These are phyloP conservation scores for Flaveria ramosissima DNA, from an alignment of 129 eudicot genomes.

Conservation along the genomic window DNA sequence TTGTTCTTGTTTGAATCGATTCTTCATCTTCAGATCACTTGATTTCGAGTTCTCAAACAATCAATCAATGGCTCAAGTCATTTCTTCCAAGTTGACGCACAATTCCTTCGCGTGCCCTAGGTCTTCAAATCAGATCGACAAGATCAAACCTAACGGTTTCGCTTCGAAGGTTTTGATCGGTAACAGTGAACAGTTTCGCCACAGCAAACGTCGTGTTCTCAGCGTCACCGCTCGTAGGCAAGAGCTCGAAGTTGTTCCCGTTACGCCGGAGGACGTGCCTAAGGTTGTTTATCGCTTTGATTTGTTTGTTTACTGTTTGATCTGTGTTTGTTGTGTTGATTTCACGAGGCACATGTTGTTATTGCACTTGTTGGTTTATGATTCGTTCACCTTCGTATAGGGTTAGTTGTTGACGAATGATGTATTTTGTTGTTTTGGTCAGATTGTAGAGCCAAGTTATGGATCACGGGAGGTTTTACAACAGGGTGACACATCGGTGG, in stretches of 20 bases:
- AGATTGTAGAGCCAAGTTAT: slow-evolving; percentile 55
- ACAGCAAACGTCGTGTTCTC: slow-evolving; percentile 25
- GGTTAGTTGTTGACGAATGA: slow-evolving; percentile 5
- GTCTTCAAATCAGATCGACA: slow-evolving; percentile 42
- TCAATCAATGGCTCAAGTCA: slow-evolving; percentile 66
- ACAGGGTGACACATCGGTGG: slow-evolving; percentile 50
- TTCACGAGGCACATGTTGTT: neutral
- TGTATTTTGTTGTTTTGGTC: slow-evolving; percentile 14
- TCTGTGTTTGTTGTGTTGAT: slow-evolving; percentile 16
- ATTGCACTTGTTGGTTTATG: neutral
- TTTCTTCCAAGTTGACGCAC: slow-evolving; percentile 51
- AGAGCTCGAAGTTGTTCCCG: slow-evolving; percentile 62
- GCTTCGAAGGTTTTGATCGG: slow-evolving; percentile 36
- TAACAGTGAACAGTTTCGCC: slow-evolving; percentile 26
- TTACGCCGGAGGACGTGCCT: slow-evolving; percentile 68
- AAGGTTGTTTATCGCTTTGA: slow-evolving; percentile 40
- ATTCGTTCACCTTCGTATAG: neutral
- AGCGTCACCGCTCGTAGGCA: slow-evolving; percentile 49
- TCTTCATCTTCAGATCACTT: neutral
- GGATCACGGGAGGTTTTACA: slow-evolving; percentile 46
- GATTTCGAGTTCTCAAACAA: slow-evolving; percentile 7
- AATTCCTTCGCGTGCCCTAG: slow-evolving; percentile 41
- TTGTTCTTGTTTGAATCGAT: neutral
- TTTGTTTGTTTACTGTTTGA: neutral
- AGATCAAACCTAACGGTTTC: slow-evolving; percentile 48